Conservation (phyloP, 192 early-diverging fungal genomes). For the Dimargaris xerosporica region DNA sequence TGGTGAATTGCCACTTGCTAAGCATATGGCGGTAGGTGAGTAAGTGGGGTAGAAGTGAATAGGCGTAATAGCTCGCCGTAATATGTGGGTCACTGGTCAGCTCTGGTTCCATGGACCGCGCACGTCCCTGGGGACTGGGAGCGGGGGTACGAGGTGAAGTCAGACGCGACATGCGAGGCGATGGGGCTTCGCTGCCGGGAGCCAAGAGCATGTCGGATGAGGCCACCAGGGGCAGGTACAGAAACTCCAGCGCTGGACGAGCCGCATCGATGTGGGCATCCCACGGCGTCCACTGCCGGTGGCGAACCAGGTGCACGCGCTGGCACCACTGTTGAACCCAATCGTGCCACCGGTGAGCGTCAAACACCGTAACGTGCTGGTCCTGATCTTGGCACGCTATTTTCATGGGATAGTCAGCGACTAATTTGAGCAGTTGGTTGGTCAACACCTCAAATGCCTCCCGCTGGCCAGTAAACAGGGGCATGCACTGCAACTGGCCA, state of each 20-base stretch:
- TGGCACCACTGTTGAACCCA: neutral
- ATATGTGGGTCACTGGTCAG: neutral
- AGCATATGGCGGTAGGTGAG: slow-evolving; percentile 7
- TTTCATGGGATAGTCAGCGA: neutral
- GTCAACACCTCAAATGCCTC: neutral
- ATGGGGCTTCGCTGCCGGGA: neutral
- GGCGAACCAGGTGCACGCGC: neutral
- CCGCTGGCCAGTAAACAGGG: neutral
- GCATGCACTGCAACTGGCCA: slow-evolving; percentile 2
- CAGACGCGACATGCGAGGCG: neutral
- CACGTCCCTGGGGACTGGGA: neutral
- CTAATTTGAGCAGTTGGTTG: neutral
- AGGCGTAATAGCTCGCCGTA: slow-evolving; percentile 6
- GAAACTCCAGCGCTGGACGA: neutral
- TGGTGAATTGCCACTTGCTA: neutral
- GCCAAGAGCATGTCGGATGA: neutral
- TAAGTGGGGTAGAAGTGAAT: neutral
- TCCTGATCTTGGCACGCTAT: neutral
- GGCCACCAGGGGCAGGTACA: neutral
- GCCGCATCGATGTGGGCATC: neutral
- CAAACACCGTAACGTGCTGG: neutral
- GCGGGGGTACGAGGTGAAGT: neutral
- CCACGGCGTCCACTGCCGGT: neutral
- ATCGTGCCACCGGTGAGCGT: neutral
- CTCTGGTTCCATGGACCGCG: neutral